Evolutionary conservation across 345 rosid genomes (phyloP), one percentile per base, ranked within the genome.

Genomic region (Lagerstroemia speciosa): DNA sequence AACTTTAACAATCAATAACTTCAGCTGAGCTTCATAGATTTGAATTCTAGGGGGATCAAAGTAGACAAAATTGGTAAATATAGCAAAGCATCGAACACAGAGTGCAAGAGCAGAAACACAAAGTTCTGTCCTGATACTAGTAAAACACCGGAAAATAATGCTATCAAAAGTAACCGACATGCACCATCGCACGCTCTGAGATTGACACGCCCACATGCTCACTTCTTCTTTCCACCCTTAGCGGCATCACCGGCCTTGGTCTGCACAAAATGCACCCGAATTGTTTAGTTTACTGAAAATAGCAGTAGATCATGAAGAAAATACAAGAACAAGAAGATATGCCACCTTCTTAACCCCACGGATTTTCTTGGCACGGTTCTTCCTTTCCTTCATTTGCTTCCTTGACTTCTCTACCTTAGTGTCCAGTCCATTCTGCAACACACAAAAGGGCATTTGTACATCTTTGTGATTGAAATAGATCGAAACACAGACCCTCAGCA

Each of bases 331-430:
- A 40, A 14, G 14, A 20, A 24, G 27, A 37, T 64, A 40, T 30
- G 45, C 62, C 70, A 83, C 86, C 82, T 83, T 83, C 86, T 83
- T 83, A n/a, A 83, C 80, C 52, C 86, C 86, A 0, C 86, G 86
- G 52, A 83, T 61, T 75, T 83, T 83, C 84, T 83, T 83, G 32
- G 86, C 64, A 27, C 86, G 69, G 71, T 83, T 83, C 82, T 83
- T 83, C 38, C 86, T 73, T 70, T 83, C 86, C 72, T 83, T 83
- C 83, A 83, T 9, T 50, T 83, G 86, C 68, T 83, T 83, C 74
- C 86, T 83, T 0, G 86, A 83, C 74, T 78, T 83, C 71, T 80
- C 86, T 11, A 78, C 65, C 78, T 83, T 83, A 8, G 80, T 77
- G 61, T 64, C 82, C 9, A 83, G 80, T 37, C 86, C 86, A 69